phyloP scores from a whole-genome alignment of 805 yeast species.

The Danielozyma ontarioensis region DNA sequence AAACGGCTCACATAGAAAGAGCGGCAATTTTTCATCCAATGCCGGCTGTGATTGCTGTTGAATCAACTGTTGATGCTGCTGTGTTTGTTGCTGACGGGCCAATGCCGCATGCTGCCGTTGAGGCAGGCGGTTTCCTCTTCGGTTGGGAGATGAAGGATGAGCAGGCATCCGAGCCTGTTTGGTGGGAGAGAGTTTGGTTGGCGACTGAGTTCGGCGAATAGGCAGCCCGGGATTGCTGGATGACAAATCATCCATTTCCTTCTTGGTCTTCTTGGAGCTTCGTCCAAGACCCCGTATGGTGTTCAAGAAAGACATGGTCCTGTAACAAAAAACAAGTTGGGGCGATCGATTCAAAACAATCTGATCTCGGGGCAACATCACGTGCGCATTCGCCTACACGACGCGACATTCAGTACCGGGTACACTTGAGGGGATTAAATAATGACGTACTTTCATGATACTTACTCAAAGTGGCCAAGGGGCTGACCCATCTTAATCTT shows the following conservation, averaged over 20 bases:
- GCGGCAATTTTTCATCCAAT: conserved; percentile 33
- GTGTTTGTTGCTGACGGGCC: too few species aligned
- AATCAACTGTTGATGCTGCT: too few species aligned
- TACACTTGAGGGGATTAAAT: too few species aligned
- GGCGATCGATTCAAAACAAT: too few species aligned
- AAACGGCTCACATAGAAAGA: conserved; percentile 88
- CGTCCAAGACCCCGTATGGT: conserved; percentile 45
- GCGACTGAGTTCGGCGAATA: conserved; percentile 29
- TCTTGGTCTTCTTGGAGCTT: conserved; percentile 41
- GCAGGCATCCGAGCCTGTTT: conserved; percentile 37
- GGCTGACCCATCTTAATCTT: conserved; percentile 80
- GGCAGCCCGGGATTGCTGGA: conserved; percentile 30
- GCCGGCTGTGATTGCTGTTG: conserved; percentile 4
- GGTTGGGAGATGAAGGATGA: conserved; percentile 35
- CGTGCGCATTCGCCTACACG: too few species aligned
- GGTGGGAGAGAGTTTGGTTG: conserved; percentile 34
- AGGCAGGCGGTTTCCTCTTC: conserved; percentile 2
- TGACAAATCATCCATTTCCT: conserved; percentile 24
- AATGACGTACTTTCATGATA: too few species aligned
- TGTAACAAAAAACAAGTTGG: not conserved
- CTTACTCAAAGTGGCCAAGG: conserved; percentile 47
- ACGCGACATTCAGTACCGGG: too few species aligned
- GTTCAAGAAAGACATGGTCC: conserved; percentile 40
- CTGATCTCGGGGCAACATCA: too few species aligned
- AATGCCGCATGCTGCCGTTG: not conserved